A percentile compares a stretch with the other conserved stretches of the same genome.
These are phyloP conservation scores for Plasmopara viticola DNA, from an alignment of 352 stramenopile species.

Conservation along the genomic window DNA sequence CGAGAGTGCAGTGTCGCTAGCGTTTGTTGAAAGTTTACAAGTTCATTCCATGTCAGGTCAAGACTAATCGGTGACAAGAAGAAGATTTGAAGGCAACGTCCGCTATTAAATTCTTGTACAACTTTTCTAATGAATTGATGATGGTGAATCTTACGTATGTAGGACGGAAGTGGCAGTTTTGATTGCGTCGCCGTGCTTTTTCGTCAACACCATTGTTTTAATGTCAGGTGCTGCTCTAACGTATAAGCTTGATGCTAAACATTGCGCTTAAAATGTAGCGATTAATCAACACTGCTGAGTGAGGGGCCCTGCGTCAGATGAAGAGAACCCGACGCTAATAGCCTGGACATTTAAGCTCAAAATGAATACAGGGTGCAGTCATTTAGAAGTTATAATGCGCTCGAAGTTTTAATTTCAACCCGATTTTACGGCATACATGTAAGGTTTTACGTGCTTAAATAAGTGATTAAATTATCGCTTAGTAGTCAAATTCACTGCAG, in stretches of 20 bases:
- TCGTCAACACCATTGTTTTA: slow-evolving; percentile 38
- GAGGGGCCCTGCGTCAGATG: too few species aligned
- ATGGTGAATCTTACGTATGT: slow-evolving; percentile 3
- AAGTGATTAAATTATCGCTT: background rate
- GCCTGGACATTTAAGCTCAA: too few species aligned
- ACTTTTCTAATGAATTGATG: slow-evolving; percentile 7
- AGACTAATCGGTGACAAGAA: slow-evolving; percentile 30
- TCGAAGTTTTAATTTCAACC: too few species aligned
- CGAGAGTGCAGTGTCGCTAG: slow-evolving; percentile 59
- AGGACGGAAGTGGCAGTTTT: slow-evolving; percentile 40
- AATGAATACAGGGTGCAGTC: too few species aligned
- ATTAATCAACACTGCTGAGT: too few species aligned
- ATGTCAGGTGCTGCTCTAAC: slow-evolving; percentile 20
- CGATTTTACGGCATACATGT: too few species aligned
- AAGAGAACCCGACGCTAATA: too few species aligned
- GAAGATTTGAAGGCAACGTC: slow-evolving; percentile 16
- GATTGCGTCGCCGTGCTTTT: slow-evolving; percentile 37
- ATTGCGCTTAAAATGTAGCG: too few species aligned
- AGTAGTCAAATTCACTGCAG: background rate
- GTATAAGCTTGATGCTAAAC: too few species aligned
- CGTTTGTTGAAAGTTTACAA: slow-evolving; percentile 42
- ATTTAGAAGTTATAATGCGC: too few species aligned
- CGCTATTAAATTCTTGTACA: slow-evolving; percentile 4
- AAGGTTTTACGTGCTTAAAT: background rate
- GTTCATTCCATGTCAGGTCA: slow-evolving; percentile 11